Percentiles rank a stretch among this genome's conserved stretches.
Evolutionary conservation across 2,329 filamentous ascomycete genomes (phyloP).

Genomic region (Emmonsiellopsis sp.): DNA sequence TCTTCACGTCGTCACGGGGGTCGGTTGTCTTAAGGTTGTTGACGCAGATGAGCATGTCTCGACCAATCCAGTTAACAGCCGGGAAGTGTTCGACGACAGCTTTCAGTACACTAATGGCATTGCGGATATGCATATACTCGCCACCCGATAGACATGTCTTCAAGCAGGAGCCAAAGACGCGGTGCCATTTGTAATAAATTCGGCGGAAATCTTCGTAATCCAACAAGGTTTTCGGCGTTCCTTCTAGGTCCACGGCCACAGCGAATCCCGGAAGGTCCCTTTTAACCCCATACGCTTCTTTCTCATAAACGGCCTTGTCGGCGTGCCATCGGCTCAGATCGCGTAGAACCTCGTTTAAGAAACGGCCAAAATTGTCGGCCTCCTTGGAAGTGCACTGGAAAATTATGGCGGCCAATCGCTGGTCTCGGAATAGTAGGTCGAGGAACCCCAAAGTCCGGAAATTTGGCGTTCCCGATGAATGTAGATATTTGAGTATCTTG

Average conservation of each 20-base stretch:
- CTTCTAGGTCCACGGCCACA: slow-evolving; percentile 58
- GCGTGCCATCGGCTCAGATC: slow-evolving; percentile 80
- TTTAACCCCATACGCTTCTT: slow-evolving; percentile 62
- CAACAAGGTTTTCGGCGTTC: slow-evolving; percentile 61
- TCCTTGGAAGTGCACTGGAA: slow-evolving; percentile 86
- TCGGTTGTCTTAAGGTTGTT: slow-evolving; percentile 35
- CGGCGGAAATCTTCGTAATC: slow-evolving; percentile 81
- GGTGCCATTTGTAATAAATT: slow-evolving; percentile 83
- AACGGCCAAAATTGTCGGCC: slow-evolving; percentile 85
- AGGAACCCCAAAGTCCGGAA: slow-evolving; percentile 81
- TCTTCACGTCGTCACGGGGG: slow-evolving; percentile 38
- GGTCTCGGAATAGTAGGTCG: slow-evolving; percentile 73
- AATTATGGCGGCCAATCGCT: slow-evolving; percentile 70
- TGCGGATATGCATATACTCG: slow-evolving; percentile 97
- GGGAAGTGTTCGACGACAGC: slow-evolving; percentile 74
- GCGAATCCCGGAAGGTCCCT: slow-evolving; percentile 69
- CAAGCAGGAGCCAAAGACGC: slow-evolving; percentile 66
- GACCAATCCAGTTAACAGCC: slow-evolving; percentile 77
- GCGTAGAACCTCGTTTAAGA: slow-evolving; percentile 70
- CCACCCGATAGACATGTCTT: slow-evolving; percentile 70
- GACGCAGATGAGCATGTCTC: slow-evolving; percentile 33
- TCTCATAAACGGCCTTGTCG: slow-evolving; percentile 66
- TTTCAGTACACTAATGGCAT: slow-evolving; percentile 84
- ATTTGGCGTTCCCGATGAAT: slow-evolving; percentile 71
- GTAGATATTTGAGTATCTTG: slow-evolving; percentile 76